Base-by-base conservation (phyloP, 192 early-diverging fungal genomes). In the Dimargaris verticillata region DNA sequence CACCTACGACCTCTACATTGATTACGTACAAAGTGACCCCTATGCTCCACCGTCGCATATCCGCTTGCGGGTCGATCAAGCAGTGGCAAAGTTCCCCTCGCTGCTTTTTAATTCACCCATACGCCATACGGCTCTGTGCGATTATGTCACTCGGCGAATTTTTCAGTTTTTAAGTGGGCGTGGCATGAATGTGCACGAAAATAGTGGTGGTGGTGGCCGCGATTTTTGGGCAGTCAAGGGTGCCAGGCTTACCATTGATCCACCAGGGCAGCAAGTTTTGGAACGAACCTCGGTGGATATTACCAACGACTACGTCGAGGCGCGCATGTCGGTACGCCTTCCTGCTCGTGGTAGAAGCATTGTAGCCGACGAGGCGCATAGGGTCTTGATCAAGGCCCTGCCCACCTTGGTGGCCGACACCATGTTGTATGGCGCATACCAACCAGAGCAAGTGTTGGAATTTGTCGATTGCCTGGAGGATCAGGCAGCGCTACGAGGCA, bases 11-110 rank as follows among this genome's bases (percentile, higher is more conserved):
- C 67, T 73, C 51, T 44, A 26, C 1, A 61, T 76, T 44, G 69
- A 76, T 29, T 50, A 62, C 42, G 54, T 76, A 15, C 75, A 77
- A 59, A 61, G 67, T 6, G 79, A 81, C 47, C 68, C 75, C 10
- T 81, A 66, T 60, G 79, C 79, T 14, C 70, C 79, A 2, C 77
- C 79, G 3, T 75, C 72, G 41, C 46, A 61, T 47, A 69, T 81
- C 9, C 66, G 79, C 3, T 58, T 78, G 4, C 62, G 60, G 6
- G 64, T 81, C 22, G 43, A 55, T 9, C 76, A 78, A 55, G 41
- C 44, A 0, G 33, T 41, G 11, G 71, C 71, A 1, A 48, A 50
- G 29, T 74, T 78, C 45, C 73, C 76, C 3, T 17, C 17, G 2
- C 14, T 48, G 15, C 61, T 66, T 29, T 73, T 59, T 44, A 61